These are phyloP conservation scores for Xanthoparmelia taractica DNA, from an alignment of 495 filamentous ascomycete species.

Conservation along the genomic window DNA sequence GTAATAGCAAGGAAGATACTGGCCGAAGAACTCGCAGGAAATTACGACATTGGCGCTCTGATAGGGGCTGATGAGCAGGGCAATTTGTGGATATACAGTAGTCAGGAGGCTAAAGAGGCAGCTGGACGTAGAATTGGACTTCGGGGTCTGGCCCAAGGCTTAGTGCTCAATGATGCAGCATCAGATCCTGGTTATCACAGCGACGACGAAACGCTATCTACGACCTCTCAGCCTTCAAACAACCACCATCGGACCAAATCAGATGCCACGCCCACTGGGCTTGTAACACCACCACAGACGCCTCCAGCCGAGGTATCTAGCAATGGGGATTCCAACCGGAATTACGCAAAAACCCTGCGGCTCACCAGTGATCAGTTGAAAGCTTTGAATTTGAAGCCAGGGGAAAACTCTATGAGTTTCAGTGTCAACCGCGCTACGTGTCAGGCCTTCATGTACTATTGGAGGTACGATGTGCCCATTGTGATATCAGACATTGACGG, in stretches of 20 bases:
- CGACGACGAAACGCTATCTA: slow-evolving; percentile 50
- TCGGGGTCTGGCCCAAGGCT: slow-evolving; percentile 45
- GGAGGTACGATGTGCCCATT: slow-evolving; percentile 80
- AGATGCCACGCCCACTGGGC: slow-evolving; percentile 56
- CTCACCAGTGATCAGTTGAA: slow-evolving; percentile 94
- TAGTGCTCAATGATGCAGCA: slow-evolving; percentile 59
- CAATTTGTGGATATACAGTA: slow-evolving; percentile 98
- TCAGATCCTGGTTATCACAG: slow-evolving; percentile 95
- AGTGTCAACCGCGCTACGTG: slow-evolving; percentile 92
- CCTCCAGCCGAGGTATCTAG: slow-evolving; percentile 49
- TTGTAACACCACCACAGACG: slow-evolving; percentile 71
- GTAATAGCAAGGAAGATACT: slow-evolving; percentile 90
- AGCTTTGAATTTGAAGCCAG: slow-evolving; percentile 70
- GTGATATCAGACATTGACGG: slow-evolving; percentile 99
- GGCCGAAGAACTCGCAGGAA: slow-evolving; percentile 87
- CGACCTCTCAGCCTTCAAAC: slow-evolving; percentile 33
- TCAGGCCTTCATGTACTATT: slow-evolving; percentile 84
- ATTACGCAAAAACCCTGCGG: slow-evolving; percentile 95
- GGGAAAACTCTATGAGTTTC: slow-evolving; percentile 88
- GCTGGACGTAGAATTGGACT: slow-evolving; percentile 49
- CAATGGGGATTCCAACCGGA: slow-evolving; percentile 60
- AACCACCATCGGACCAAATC: slow-evolving; percentile 55
- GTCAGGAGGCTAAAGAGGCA: slow-evolving; percentile 85
- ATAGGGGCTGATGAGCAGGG: slow-evolving; percentile 93
- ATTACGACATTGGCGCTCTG: slow-evolving; percentile 90